Evolutionary conservation across 257 asterid genomes (phyloP), one percentile per base, ranked within the genome.

Genomic region (Craterostigma plantagineum): DNA sequence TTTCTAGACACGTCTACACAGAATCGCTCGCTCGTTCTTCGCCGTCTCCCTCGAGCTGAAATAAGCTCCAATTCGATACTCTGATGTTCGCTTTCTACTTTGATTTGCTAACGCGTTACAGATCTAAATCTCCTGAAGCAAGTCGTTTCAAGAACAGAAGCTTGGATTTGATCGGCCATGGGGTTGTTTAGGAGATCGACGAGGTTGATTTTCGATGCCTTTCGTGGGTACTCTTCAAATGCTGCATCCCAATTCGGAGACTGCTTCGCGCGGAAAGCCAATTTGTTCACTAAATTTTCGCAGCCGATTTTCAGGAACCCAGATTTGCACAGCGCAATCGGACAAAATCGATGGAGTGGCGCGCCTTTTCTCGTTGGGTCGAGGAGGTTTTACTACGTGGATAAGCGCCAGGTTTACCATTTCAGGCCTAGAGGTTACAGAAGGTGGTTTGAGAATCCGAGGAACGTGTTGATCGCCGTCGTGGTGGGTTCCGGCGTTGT

Each of bases 331-430:
- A 55, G 46, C 8, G 70, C 61, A 15, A 13, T 61, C 8, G 35
- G 55, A n/a, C 61, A 38, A 54, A 60, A 35, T 45, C 63, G 50
- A 7, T 30, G 46, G n/a, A 46, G 34, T 16, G 55, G 13, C 66
- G 30, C 30, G 30, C 73, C 92, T 42, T 77, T 70, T 36, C 45
- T 59, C 9, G 54, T 54, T 17, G 91, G 76, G 45, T 69, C 76
- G 4, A 83, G 63, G 69, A 71, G 98, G 58, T 72, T 64, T 51
- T 90, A 76, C 73, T 76, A 68, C 34, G 84, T 75, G 3, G 95
- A 77, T 45, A 49, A 63, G 43, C 14, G 54, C 45, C 73, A 62
- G 14, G 65, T 82, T 23, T 50, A 52, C 34, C 95, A 79, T 43
- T 90, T 90, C 14, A 74, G 65, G 45, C 76, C 81, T 39, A 67